These are phyloP conservation scores for Fusarium circinatum DNA, from an alignment of 2,329 filamentous ascomycete genomes.

Conservation along the genomic window DNA sequence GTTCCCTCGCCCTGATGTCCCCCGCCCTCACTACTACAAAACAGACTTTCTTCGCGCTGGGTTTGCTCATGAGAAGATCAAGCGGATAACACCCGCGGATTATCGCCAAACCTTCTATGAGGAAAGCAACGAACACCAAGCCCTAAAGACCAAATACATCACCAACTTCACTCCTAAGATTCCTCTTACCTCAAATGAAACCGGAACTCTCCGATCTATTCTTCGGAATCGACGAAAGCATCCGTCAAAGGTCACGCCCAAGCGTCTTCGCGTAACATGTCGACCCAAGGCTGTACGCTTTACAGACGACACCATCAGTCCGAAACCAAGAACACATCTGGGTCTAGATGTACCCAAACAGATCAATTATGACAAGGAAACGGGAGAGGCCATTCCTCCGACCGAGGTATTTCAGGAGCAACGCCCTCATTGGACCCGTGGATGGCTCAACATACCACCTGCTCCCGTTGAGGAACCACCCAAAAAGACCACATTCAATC, in stretches of 20 bases:
- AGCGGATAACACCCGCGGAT: constrained; percentile 26
- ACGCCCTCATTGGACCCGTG: constrained; percentile 18
- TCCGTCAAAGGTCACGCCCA: constrained; percentile 32
- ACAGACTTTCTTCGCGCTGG: constrained; percentile 22
- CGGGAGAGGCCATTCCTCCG: not conserved
- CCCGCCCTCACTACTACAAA: constrained; percentile 19
- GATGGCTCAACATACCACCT: constrained; percentile 20
- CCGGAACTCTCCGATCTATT: constrained; percentile 42
- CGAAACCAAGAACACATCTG: constrained; percentile 41
- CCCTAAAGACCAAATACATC: constrained; percentile 34
- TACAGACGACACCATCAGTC: constrained; percentile 42
- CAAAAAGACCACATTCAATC: not conserved
- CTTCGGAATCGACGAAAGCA: constrained; percentile 43
- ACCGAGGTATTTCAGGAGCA: constrained; percentile 20
- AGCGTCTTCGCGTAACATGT: constrained; percentile 39
- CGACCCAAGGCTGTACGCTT: constrained; percentile 47
- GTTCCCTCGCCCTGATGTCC: constrained; percentile 8
- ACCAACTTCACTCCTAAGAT: constrained; percentile 35
- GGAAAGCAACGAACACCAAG: constrained; percentile 32
- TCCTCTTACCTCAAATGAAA: constrained; percentile 31
- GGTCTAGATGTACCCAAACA: constrained; percentile 42
- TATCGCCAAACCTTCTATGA: constrained; percentile 35
- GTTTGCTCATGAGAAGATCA: constrained; percentile 16
- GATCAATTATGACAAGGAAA: constrained; percentile 3
- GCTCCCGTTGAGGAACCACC: not conserved